Conservation (phyloP, 495 filamentous ascomycete species). For the Neurospora hispaniola region DNA sequence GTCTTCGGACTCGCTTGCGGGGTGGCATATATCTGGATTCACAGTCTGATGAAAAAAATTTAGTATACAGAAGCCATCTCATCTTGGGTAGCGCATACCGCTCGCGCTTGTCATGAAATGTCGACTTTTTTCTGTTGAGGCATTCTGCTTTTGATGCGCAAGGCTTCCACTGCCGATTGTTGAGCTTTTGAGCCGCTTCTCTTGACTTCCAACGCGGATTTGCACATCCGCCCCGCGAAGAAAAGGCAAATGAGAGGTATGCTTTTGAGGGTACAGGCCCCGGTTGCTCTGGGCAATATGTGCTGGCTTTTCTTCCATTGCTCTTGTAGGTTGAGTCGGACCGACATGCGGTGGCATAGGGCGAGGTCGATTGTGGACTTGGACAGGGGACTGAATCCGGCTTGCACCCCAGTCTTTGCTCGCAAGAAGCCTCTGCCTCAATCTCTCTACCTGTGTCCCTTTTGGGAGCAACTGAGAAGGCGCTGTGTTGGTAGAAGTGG, state of each 20-base stretch:
- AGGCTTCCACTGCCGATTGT: slow-evolving; percentile 1
- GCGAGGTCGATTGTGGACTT: neutral
- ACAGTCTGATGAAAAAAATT: neutral
- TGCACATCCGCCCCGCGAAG: slow-evolving; percentile 13
- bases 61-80: neutral
- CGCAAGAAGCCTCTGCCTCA: slow-evolving; percentile 13
- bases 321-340: neutral
- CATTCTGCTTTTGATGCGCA: neutral
- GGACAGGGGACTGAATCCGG: neutral
- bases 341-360: neutral
- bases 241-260: neutral
- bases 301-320: neutral
- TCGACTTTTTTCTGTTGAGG: neutral
- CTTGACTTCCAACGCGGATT: slow-evolving; percentile 30
- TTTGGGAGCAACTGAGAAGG: neutral
- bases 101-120: neutral
- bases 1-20: neutral
- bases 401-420: slow-evolving; percentile 13
- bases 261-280: neutral
- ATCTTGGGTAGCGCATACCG: neutral
- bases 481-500: neutral
- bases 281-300: slow-evolving; percentile 2
- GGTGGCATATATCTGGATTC: neutral
- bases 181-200: slow-evolving; percentile 18
- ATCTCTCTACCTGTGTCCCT: slow-evolving; percentile 3